phyloP scores from a whole-genome alignment of 345 rosid species.

The Aquilaria yunnanensis region DNA sequence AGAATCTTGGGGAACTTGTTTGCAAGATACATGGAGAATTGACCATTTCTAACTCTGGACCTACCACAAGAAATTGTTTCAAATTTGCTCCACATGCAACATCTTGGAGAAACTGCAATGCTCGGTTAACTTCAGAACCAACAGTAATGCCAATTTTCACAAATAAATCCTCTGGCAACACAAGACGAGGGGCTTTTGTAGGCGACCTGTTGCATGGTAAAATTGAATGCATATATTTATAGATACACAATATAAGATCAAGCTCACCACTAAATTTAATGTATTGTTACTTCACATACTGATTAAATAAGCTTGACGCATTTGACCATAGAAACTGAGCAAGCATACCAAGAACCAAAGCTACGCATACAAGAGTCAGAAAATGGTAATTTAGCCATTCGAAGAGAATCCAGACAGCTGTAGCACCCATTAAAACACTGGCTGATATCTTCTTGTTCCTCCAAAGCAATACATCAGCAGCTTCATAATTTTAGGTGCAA shows the following conservation, averaged over 20 bases:
- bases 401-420: conserved; percentile 78
- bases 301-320: conserved; percentile 60
- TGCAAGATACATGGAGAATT: not conserved
- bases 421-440: conserved; percentile 56
- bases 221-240: not conserved
- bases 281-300: conserved; percentile 26
- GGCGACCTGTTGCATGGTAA: conserved; percentile 40
- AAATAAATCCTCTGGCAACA: conserved; percentile 71
- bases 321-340: conserved; percentile 82
- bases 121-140: conserved; percentile 64
- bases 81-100: conserved; percentile 62
- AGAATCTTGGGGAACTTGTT: no score
- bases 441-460: conserved; percentile 97
- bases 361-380: conserved; percentile 56
- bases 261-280: no score
- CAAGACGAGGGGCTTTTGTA: conserved; percentile 61
- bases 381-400: conserved; percentile 94
- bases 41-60: conserved; percentile 8
- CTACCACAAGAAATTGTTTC: conserved; percentile 75
- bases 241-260: no score
- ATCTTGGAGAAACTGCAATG: conserved; percentile 68
- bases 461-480: conserved; percentile 98
- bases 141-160: conserved; percentile 50
- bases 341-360: conserved; percentile 72
- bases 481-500: conserved; percentile 31